These are phyloP conservation scores for Glonium stellatum DNA, from an alignment of 495 filamentous ascomycete species.

Conservation along the genomic window DNA sequence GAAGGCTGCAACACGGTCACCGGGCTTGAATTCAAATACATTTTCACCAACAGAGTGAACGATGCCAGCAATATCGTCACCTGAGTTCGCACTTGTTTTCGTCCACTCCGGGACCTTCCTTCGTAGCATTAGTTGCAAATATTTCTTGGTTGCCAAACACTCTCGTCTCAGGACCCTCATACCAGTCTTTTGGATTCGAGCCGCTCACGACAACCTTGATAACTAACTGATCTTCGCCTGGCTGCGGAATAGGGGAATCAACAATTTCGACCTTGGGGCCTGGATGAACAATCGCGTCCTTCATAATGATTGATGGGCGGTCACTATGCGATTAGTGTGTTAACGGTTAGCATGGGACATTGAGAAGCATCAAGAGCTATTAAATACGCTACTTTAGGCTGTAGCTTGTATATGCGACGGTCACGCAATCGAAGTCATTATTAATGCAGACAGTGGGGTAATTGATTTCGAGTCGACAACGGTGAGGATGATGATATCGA, in stretches of 20 bases:
- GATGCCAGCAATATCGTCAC: constrained; percentile 68
- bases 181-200: constrained; percentile 81
- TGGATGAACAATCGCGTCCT: constrained; percentile 54
- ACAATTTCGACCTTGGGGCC: constrained; percentile 53
- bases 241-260: constrained; percentile 57
- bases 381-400: neutral
- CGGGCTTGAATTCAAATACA: constrained; percentile 55
- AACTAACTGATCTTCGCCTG: constrained; percentile 55
- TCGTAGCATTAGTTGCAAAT: neutral
- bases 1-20: constrained; percentile 66
- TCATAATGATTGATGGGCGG: constrained; percentile 42
- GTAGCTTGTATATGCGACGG: neutral
- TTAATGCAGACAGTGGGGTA: constrained; percentile 5
- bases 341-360: neutral
- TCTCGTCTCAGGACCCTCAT: constrained; percentile 26
- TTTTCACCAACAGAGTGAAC: constrained; percentile 55
- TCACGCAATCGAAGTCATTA: constrained; percentile 12
- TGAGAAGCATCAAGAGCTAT: neutral
- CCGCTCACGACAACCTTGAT: constrained; percentile 63
- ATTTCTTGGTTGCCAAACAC: neutral
- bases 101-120: constrained; percentile 37
- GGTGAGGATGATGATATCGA: too few species aligned
- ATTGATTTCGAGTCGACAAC: neutral
- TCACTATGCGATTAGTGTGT: neutral
- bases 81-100: constrained; percentile 43